Conservation (phyloP, 176 grass and related monocot species). For the Oryza meridionalis region DNA sequence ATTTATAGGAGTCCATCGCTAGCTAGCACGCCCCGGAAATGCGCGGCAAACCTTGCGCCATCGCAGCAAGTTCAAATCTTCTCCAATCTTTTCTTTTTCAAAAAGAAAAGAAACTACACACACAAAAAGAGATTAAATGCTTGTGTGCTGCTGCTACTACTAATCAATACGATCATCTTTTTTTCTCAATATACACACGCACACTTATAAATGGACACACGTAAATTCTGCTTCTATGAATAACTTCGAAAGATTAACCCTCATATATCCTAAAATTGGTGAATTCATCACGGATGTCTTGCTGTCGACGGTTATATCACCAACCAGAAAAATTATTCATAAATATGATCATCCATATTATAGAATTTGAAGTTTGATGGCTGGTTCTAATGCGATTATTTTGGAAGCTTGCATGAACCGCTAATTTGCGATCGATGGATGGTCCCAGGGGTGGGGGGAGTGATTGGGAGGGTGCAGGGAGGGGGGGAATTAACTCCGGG, state of each 20-base stretch:
- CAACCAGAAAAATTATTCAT: no score
- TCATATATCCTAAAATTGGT: no score
- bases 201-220: no score
- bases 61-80: slow-evolving; percentile 11
- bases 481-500: slow-evolving; percentile 38
- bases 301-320: no score
- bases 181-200: no score
- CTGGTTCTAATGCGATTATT: background rate
- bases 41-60: slow-evolving; percentile 25
- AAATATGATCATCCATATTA: no score
- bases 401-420: slow-evolving; percentile 20
- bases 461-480: slow-evolving; percentile 18
- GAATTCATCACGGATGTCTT: no score
- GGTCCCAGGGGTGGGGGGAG: slow-evolving; percentile 10
- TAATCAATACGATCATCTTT: background rate
- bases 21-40: background rate
- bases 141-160: background rate
- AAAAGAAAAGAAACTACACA: background rate
- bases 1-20: slow-evolving; percentile 42
- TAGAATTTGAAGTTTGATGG: no score
- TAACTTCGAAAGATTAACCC: no score
- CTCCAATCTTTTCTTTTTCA: background rate
- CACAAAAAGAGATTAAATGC: background rate
- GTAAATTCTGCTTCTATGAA: no score
- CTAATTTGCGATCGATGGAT: slow-evolving; percentile 42